Base-by-base conservation (phyloP, 805 yeast species). In the Schizosaccharomyces japonicus region DNA sequence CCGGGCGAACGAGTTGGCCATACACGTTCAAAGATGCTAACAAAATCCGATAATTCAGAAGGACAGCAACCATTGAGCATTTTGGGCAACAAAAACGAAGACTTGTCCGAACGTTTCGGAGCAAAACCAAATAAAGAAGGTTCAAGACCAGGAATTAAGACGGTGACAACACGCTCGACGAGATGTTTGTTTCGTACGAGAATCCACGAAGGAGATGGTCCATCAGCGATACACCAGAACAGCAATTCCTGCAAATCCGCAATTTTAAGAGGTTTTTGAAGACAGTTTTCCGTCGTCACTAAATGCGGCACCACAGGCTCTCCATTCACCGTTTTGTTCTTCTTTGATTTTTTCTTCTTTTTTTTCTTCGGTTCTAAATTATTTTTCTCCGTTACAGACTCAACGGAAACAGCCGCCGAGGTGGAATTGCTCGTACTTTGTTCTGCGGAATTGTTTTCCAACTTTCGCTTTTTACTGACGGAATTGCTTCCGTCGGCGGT, bases 1-100 rank as follows among this genome's bases (percentile, higher is more conserved):
- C 93, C 94, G 0, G 94, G 92, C 4, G 76, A 66, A 26, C 60
- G 56, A 1, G 78, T 60, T 0, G 78, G 78, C 45, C 75, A 58
- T 10, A 66, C 55, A 28, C 62, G 53, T 0, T 59, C 55, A 53
- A 76, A 78, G 2, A 59, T 57, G 0, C 60, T 51, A 3, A 59
- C 49, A 46, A 75, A 59, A 47, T 65, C 63, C 1, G 59, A 47
- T 45, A 67, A 58, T 50, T 28, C 51, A 1, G 44, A 45, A 5
- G 46, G 44, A 28, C 30, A 44, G 17, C 49, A 11, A 44, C 50
- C 39, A 11, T 50, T 48, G 1, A 50, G 48, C n/a, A 52, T 47
- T 5, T n/a, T 7, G 4, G 46, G 46, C 17, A 28, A 13, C 31
- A 29, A 29, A 28, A 42, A 29, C 25, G 46, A 27, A 1, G 51